A percentile compares a stretch with the other conserved stretches of the same genome.
phyloP scores from a whole-genome alignment of 2,329 filamentous ascomycete species.

The Spiromastix sp. region DNA sequence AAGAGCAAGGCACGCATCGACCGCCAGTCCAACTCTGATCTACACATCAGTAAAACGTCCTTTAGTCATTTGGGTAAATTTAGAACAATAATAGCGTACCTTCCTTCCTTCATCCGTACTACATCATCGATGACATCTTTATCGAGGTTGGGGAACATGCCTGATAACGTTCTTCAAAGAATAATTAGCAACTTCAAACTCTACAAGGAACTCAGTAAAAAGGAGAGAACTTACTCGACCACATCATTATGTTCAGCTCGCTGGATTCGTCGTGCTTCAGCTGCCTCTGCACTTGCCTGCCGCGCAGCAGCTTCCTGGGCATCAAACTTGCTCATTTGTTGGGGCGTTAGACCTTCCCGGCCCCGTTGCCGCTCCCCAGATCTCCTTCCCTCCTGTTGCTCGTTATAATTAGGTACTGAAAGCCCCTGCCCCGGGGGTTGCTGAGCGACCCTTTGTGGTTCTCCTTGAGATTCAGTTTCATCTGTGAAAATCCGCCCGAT shows the following conservation, averaged over 20 bases:
- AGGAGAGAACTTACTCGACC: constrained; percentile 65
- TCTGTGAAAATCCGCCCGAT: constrained; percentile 94
- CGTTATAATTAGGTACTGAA: background rate
- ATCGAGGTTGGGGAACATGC: constrained; percentile 96
- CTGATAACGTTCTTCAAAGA: constrained; percentile 56
- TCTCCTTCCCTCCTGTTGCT: constrained; percentile 16
- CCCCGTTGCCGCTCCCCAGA: constrained; percentile 16
- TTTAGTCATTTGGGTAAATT: background rate
- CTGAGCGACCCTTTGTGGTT: constrained; percentile 12
- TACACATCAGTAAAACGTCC: background rate
- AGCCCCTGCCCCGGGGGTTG: background rate
- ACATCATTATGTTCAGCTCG: constrained; percentile 79
- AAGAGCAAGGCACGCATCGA: constrained; percentile 73
- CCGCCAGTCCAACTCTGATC: constrained; percentile 66
- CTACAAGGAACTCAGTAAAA: constrained; percentile 1
- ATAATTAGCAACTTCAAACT: constrained; percentile 2
- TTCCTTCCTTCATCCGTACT: constrained; percentile 87
- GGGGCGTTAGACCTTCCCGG: constrained; percentile 16
- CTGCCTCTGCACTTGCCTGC: constrained; percentile 81
- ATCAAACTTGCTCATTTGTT: constrained; percentile 40
- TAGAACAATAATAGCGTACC: constrained; percentile 46
- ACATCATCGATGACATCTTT: constrained; percentile 93
- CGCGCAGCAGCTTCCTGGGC: constrained; percentile 82
- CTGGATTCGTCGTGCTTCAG: constrained; percentile 75
- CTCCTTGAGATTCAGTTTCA: constrained; percentile 37